These are phyloP conservation scores for Lasiosphaeris hirsuta DNA, from an alignment of 495 filamentous ascomycete species.

Conservation along the genomic window DNA sequence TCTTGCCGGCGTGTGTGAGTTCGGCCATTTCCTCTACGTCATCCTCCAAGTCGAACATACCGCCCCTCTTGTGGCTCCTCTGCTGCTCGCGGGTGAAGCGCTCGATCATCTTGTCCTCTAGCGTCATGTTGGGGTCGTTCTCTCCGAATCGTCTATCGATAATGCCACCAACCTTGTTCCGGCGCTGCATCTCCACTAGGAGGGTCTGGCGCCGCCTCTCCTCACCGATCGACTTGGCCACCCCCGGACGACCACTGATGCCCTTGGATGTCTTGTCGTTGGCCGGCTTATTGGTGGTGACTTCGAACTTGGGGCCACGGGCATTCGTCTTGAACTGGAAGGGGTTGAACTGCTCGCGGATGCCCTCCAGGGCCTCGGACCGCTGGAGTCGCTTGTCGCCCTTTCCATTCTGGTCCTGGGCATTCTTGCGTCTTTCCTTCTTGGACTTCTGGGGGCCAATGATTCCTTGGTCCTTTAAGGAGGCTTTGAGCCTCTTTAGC, in stretches of 20 bases:
- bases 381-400: constrained; percentile 69
- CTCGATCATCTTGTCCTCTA: constrained; percentile 89
- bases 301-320: constrained; percentile 70
- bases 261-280: constrained; percentile 49
- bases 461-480: constrained; percentile 80
- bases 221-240: constrained; percentile 82
- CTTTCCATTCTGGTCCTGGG: constrained; percentile 56
- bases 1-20: constrained; percentile 81
- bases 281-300: constrained; percentile 58
- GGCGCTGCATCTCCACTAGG: constrained; percentile 76
- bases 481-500: constrained; percentile 90
- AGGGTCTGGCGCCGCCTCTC: constrained; percentile 78
- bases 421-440: constrained; percentile 77
- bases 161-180: constrained; percentile 88
- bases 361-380: constrained; percentile 69
- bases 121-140: constrained; percentile 87
- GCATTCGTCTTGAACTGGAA: constrained; percentile 82
- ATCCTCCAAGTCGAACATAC: constrained; percentile 88
- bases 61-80: constrained; percentile 62
- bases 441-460: constrained; percentile 87
- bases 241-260: constrained; percentile 65
- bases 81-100: constrained; percentile 85
- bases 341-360: constrained; percentile 94
- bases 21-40: constrained; percentile 67
- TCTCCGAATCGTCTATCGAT: constrained; percentile 94